Evolutionary conservation across 257 asterid genomes (phyloP), one percentile per base, ranked within the genome.

Genomic region (Petrea volubilis): DNA sequence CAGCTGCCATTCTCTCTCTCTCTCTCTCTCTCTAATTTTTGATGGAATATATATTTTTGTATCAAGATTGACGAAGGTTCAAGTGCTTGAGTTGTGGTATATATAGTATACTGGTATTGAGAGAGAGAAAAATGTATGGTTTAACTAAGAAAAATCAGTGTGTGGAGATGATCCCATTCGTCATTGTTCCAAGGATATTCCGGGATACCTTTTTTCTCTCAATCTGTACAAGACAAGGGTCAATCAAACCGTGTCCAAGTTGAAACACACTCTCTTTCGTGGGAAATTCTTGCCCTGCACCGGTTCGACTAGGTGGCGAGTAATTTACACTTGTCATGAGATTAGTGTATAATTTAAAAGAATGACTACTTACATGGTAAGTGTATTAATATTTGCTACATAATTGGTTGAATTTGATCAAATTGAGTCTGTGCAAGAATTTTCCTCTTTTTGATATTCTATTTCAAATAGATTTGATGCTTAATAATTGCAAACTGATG

Each of bases 151-250:
- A 43, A 59, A 15, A 75, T 70, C 69, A 67, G 76, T 14, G 76
- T 36, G 80, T 66, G 64, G 80, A n/a, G n/a, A n/a, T n/a, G n/a
- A n/a, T n/a, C n/a, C n/a, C n/a, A n/a, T n/a, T n/a, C n/a, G n/a
- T n/a, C n/a, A n/a, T n/a, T 63, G 51, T 81, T 73, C 70, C 20
- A 27, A 53, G 89, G 58, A 88, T 86, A 84, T 86, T 88, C 83
- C 31, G 43, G 33, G 76, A 77, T 77, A 28, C 23, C n/a, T 3
- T 68, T 50, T 64, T 58, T 68, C 50, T 73, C 29, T 43, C 40
- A 25, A 18, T 20, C 34, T 17, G 18, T 41, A 64, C 70, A 43
- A 68, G 29, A 50, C 60, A 40, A 51, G 59, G 78, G 72, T 75
- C 80, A 61, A 63, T 5, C 24, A 63, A 55, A 62, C 57, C 58